Evolutionary conservation across 257 asterid species (phyloP).

Genomic region (Capsicum chinense): DNA sequence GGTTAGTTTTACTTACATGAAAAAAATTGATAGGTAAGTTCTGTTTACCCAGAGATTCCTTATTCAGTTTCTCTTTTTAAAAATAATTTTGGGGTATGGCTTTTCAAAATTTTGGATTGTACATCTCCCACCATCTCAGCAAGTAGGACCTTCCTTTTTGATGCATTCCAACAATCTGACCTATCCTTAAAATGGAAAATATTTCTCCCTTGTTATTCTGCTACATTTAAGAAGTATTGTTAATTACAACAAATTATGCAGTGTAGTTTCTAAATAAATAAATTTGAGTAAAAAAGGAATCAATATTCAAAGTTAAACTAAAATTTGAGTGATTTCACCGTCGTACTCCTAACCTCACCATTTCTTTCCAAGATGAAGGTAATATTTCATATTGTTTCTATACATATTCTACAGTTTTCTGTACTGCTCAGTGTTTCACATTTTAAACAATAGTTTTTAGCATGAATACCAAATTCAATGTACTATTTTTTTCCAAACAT

Average conservation of each 20-base stretch:
- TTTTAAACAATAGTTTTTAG: background rate
- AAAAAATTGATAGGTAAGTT: conserved; percentile 48
- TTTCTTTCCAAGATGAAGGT: background rate
- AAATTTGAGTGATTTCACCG: background rate
- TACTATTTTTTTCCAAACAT: background rate
- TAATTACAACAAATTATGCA: background rate
- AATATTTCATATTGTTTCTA: background rate
- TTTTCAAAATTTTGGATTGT: conserved; percentile 30
- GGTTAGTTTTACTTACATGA: conserved; percentile 46
- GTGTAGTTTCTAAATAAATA: background rate
- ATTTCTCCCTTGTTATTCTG: conserved; percentile 20
- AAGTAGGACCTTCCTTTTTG: conserved; percentile 27
- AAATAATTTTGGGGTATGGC: background rate
- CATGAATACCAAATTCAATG: conserved; percentile 11
- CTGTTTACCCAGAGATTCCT: conserved; percentile 25
- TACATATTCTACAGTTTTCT: background rate
- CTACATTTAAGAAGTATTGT: background rate
- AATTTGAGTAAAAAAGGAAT: background rate
- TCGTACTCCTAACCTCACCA: background rate
- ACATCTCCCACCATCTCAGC: background rate
- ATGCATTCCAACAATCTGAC: background rate
- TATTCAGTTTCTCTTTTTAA: conserved; percentile 27
- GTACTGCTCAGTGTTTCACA: background rate
- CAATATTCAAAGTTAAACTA: background rate
- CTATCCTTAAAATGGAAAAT: background rate